Percentiles rank a stretch among this genome's conserved stretches.
phyloP scores from a whole-genome alignment of 2,329 filamentous ascomycete genomes.

The Colletotrichum sp. region DNA sequence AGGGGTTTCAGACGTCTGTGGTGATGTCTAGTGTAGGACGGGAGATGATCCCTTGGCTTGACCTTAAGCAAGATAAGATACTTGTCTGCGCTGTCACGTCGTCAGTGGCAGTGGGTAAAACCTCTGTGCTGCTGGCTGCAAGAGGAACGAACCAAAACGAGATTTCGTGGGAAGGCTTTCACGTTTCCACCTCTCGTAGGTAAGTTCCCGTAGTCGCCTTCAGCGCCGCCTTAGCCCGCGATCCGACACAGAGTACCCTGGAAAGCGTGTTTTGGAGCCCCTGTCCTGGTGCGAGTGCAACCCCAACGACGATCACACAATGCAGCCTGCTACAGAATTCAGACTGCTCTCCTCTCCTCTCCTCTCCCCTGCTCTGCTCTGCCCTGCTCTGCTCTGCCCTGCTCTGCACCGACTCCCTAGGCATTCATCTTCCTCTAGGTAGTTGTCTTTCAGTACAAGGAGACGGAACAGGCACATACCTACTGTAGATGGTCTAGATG shows the following conservation, averaged over 20 bases:
- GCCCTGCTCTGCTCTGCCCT: too few species aligned
- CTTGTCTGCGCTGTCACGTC: background rate
- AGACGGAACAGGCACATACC: background rate
- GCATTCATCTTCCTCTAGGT: background rate
- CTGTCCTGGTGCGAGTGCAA: background rate
- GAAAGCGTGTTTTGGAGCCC: background rate
- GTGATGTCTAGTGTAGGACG: background rate
- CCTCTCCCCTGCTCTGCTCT: too few species aligned
- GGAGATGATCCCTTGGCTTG: background rate
- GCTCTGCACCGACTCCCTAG: background rate
- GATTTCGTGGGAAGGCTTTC: background rate
- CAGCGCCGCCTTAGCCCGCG: background rate
- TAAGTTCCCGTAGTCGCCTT: background rate
- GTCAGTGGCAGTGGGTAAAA: background rate
- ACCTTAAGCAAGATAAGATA: background rate
- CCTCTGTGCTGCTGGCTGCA: background rate
- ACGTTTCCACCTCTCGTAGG: background rate
- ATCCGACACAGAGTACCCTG: background rate
- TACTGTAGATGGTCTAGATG: background rate
- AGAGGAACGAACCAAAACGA: background rate
- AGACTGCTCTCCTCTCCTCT: background rate
- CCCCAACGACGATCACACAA: slow-evolving; percentile 17
- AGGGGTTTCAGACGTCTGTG: background rate
- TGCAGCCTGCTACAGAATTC: slow-evolving; percentile 15
- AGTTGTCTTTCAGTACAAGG: background rate